phyloP scores from a whole-genome alignment of 2,329 filamentous ascomycete genomes.

The Tolypocladium amazonense region DNA sequence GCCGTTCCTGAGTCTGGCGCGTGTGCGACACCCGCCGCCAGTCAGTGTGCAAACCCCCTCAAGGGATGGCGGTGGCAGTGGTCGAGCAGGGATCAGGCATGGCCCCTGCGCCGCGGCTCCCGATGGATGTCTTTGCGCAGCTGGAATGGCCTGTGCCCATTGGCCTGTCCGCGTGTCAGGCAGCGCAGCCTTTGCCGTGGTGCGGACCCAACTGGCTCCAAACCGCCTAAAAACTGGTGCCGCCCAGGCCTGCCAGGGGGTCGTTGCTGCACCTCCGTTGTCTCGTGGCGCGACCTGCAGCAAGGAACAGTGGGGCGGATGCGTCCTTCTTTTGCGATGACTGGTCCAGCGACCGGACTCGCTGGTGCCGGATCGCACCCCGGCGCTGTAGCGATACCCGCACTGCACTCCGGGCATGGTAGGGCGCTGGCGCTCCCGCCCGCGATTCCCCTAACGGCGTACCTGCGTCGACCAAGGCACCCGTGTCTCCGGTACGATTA shows the following conservation, averaged over 20 bases:
- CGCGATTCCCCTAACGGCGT: background rate
- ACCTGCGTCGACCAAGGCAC: background rate
- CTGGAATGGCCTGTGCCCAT: slow-evolving; percentile 5
- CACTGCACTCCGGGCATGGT: background rate
- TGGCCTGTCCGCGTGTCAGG: background rate
- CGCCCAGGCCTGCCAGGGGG: background rate
- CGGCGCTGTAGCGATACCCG: background rate
- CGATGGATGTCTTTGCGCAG: slow-evolving; percentile 1
- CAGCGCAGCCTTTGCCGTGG: background rate
- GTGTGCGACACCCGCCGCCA: background rate
- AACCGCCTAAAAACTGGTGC: background rate
- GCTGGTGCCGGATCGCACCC: background rate
- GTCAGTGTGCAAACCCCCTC: background rate
- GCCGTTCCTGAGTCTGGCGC: background rate
- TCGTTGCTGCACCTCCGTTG: background rate
- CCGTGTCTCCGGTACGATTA: background rate
- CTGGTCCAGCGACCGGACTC: background rate
- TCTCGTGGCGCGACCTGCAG: background rate
- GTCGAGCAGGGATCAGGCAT: background rate
- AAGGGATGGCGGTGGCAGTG: background rate
- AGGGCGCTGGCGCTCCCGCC: background rate
- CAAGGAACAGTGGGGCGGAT: background rate
- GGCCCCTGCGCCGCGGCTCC: background rate
- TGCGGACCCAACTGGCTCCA: background rate
- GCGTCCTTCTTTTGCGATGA: background rate